These are phyloP conservation scores for Pythium angustatum DNA, from an alignment of 352 stramenopile genomes.

Conservation along the genomic window DNA sequence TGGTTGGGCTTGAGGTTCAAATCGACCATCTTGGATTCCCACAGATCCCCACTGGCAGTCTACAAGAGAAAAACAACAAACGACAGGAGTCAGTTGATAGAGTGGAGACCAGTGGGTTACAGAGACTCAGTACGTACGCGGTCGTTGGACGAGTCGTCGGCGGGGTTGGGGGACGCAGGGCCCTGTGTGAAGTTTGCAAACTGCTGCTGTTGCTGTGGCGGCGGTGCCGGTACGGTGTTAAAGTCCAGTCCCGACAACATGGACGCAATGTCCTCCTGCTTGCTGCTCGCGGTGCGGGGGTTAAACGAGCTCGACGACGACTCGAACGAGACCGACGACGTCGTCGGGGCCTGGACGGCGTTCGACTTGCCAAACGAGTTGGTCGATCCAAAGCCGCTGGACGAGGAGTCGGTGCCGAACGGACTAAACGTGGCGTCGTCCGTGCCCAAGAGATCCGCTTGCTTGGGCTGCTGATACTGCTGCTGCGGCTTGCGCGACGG, in stretches of 20 bases:
- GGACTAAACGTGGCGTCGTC: constrained; percentile 29
- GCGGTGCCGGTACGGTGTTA: constrained; percentile 38
- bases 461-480: constrained; percentile 11
- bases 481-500: constrained; percentile 10
- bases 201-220: constrained; percentile 12
- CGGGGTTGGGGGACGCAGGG: constrained; percentile 27
- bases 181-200: constrained; percentile 27
- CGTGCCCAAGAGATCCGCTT: constrained; percentile 18
- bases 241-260: constrained; percentile 83
- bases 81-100: too few species aligned
- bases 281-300: constrained; percentile 2
- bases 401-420: constrained; percentile 17
- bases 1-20: constrained; percentile 65
- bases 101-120: too few species aligned
- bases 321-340: constrained; percentile 8
- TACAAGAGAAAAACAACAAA: constrained; percentile 19
- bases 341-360: constrained; percentile 14
- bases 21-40: constrained; percentile 74
- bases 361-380: constrained; percentile 22
- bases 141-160: constrained; percentile 31
- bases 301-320: constrained; percentile 7
- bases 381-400: constrained; percentile 15
- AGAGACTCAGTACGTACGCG: constrained; percentile 23
- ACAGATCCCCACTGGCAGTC: constrained; percentile 57
- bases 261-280: constrained; percentile 62